A percentile compares a stretch with the other conserved stretches of the same genome.
These are phyloP conservation scores for Tolypocladium tropicale DNA, from an alignment of 2,329 filamentous ascomycete species.

Conservation along the genomic window DNA sequence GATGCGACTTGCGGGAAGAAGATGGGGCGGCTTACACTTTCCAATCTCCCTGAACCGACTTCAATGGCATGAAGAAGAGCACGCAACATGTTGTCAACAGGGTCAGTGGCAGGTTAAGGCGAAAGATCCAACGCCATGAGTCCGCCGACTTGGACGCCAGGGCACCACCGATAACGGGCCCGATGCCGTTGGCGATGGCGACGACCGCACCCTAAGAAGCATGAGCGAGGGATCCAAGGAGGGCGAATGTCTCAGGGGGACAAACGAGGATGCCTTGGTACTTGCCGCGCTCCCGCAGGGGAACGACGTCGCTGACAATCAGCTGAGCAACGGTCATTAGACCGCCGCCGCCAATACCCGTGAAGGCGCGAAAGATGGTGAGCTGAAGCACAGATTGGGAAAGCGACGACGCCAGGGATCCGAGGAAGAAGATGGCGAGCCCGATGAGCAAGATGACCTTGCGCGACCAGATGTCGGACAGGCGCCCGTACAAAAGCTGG, in stretches of 20 bases:
- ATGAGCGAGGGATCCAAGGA: not conserved
- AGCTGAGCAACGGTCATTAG: conserved; percentile 62
- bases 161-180: conserved; percentile 42
- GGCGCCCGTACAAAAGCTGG: conserved; percentile 33
- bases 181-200: conserved; percentile 42
- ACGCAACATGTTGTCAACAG: conserved; percentile 34
- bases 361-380: conserved; percentile 29
- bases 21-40: conserved; percentile 18
- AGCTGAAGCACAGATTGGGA: conserved; percentile 28
- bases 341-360: conserved; percentile 56
- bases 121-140: conserved; percentile 44
- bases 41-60: conserved; percentile 43
- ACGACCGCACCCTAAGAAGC: conserved; percentile 32
- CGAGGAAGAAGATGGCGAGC: conserved; percentile 30
- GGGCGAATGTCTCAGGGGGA: not conserved
- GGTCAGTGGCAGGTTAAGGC: conserved; percentile 42
- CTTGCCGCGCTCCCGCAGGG: conserved; percentile 56
- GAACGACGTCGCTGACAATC: conserved; percentile 60
- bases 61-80: conserved; percentile 46
- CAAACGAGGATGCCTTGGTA: conserved; percentile 54
- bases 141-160: conserved; percentile 32
- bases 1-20: not conserved
- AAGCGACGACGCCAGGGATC: conserved; percentile 32
- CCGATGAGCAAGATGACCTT: conserved; percentile 28
- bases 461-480: conserved; percentile 36